A percentile compares a stretch with the other conserved stretches of the same genome.
Evolutionary conservation across 805 yeast genomes (phyloP).

Genomic region (Suhomyces emberorum): DNA sequence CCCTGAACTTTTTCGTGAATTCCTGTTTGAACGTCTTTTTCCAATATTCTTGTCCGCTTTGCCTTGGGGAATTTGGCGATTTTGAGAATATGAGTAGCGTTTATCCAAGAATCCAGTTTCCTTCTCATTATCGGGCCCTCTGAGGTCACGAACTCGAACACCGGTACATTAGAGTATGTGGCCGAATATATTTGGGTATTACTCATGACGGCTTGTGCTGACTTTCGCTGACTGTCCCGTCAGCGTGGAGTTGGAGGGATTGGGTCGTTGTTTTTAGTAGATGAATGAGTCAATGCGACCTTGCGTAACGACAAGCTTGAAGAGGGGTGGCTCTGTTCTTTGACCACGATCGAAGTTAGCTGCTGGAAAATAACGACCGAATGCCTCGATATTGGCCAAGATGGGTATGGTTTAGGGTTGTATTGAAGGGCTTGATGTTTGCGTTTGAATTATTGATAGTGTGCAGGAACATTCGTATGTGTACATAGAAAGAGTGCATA

Average conservation of each 20-base stretch:
- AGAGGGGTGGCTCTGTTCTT: neutral
- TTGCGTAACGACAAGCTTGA: neutral
- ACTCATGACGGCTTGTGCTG: constrained; percentile 4
- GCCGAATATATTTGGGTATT: constrained; percentile 54
- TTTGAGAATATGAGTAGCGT: constrained; percentile 70
- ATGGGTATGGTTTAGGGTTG: no score
- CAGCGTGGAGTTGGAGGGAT: no score
- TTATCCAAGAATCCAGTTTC: constrained; percentile 59
- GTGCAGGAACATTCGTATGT: no score
- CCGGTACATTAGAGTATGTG: constrained; percentile 73
- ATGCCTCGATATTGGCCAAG: no score
- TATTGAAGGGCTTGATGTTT: no score
- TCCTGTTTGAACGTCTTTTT: constrained; percentile 61
- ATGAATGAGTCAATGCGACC: neutral
- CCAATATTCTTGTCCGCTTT: constrained; percentile 59
- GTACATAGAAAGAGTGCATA: no score
- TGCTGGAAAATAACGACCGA: no score
- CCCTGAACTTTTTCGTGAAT: constrained; percentile 69
- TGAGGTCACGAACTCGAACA: constrained; percentile 59
- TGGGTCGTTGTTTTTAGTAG: no score
- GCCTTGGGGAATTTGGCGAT: constrained; percentile 67
- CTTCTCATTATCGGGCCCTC: constrained; percentile 74
- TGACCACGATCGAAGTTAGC: no score
- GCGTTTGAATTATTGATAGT: no score
- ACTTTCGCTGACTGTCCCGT: no score